Conservation (phyloP, 768 basidiomycete genomes). For the Collybiopsis luxurians region DNA sequence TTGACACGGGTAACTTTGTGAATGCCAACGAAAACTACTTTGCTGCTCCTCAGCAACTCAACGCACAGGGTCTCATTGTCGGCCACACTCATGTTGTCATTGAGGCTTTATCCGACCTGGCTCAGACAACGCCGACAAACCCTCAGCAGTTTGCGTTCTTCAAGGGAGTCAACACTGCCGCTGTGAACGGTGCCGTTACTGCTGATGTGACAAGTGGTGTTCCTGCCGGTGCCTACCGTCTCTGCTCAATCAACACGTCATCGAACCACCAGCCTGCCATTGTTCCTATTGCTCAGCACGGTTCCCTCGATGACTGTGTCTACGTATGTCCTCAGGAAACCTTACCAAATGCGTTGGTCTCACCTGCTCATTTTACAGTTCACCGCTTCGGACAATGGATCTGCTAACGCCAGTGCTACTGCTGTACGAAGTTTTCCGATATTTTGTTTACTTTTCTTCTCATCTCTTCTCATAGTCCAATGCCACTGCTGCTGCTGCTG, state of each 20-base stretch:
- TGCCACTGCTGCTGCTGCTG: constrained; percentile 3
- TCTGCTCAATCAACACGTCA: constrained; percentile 54
- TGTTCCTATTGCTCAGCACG: constrained; percentile 60
- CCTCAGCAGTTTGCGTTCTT: constrained; percentile 53
- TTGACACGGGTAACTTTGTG: constrained; percentile 55
- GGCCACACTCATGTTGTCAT: constrained; percentile 62
- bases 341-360: background rate
- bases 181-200: constrained; percentile 30
- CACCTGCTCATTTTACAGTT: constrained; percentile 22
- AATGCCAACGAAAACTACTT: constrained; percentile 54
- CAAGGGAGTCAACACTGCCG: constrained; percentile 34
- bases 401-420: constrained; percentile 9
- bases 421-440: constrained; percentile 9
- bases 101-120: constrained; percentile 41
- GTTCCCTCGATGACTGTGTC: constrained; percentile 54
- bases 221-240: constrained; percentile 54
- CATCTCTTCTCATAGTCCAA: background rate
- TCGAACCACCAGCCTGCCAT: constrained; percentile 60
- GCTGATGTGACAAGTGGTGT: constrained; percentile 54
- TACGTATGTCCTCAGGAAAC: constrained; percentile 41
- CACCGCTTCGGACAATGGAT: constrained; percentile 25
- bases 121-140: constrained; percentile 44
- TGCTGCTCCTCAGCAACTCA: constrained; percentile 54
- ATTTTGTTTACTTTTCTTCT: too few species aligned
- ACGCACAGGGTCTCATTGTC: constrained; percentile 47